Base-by-base conservation (phyloP, 192 early-diverging fungal species). In the Coemansia sp. region DNA sequence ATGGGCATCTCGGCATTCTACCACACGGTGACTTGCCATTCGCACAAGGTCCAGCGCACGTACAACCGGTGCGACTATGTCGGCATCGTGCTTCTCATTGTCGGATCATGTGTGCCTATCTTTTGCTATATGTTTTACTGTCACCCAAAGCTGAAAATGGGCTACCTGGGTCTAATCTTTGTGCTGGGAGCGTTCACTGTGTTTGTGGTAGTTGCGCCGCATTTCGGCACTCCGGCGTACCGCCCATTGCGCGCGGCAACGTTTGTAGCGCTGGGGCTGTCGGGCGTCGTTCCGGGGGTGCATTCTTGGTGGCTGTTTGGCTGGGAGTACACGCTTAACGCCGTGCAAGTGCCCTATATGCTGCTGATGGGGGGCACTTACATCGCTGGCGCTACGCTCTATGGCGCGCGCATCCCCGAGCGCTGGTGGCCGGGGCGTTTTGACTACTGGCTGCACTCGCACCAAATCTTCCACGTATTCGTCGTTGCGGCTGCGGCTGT, bases 21-120 rank as follows among this genome's bases (percentile, higher is more conserved):
- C 75, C 95, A 96, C 75, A 80, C 87, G 12, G 91, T 92, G 43
- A 84, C 85, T 7, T 96, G 93, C 71, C 95, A 96, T 76, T 96
- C 95, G 45, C 85, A 86, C 41, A 65, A 60, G 4, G 89, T 90
- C 25, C 65, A 75, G 63, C 48, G 62, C 39, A 73, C 62, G 4
- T 95, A 91, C 90, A 98, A 94, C 83, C 87, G 92, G 70, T 91
- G 91, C 60, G 95, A 96, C 75, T 98, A 95, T 85, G 84, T 91
- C 20, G 95, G 95, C 12, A 98, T 96, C 64, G 91, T 93, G 25
- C 69, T 86, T 18, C 82, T 95, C 42, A 94, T 94, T 55, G 85
- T 90, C 37, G 79, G 79, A 0, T 85, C 83, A 23, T 85, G 73
- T 59, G 73, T 76, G 39, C 79, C 83, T 3, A n/a, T 82, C 10